These are phyloP conservation scores for Penicillium bovifimosum DNA, from an alignment of 495 filamentous ascomycete species.

Conservation along the genomic window DNA sequence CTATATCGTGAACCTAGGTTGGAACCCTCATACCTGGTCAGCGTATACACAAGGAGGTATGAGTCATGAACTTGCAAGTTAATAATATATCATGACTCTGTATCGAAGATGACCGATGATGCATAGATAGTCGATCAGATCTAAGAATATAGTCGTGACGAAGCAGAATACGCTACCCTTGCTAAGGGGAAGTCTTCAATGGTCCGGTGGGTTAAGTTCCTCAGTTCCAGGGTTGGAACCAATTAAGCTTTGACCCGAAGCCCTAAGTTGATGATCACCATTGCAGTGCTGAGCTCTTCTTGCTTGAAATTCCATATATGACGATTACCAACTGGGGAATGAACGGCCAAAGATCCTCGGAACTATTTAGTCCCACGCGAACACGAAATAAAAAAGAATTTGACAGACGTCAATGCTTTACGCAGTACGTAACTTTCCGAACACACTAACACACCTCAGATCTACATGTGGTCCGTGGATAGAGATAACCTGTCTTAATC, in stretches of 20 bases:
- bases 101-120: no score
- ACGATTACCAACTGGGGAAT: not conserved
- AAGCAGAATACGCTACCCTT: no score
- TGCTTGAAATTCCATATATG: not conserved
- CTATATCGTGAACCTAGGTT: no score
- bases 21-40: no score
- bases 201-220: not conserved
- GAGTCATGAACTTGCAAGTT: no score
- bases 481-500: not conserved
- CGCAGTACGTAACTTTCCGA: no score
- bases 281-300: not conserved
- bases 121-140: no score
- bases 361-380: not conserved
- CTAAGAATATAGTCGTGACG: no score
- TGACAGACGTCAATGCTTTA: not conserved
- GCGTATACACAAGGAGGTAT: no score
- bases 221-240: not conserved
- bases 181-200: no score
- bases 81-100: no score
- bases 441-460: not conserved
- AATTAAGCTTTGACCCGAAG: not conserved
- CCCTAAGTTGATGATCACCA: not conserved
- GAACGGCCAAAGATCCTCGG: not conserved
- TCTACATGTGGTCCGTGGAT: no score
- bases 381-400: not conserved